Conservation (phyloP, 371 early-diverging fungal genomes). For the Syncephalastrum sp. region DNA sequence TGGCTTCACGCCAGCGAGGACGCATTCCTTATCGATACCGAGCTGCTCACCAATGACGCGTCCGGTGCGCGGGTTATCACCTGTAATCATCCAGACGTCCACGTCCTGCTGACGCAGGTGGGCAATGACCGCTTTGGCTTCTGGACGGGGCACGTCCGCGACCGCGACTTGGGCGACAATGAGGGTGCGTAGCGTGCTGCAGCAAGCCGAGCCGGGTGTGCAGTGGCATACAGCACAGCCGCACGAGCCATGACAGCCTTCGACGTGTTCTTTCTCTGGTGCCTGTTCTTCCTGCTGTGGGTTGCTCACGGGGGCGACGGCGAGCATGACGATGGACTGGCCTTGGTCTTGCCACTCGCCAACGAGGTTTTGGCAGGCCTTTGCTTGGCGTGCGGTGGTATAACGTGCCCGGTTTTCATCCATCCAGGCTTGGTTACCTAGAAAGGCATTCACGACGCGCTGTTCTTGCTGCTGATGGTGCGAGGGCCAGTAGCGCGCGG, state of each 20-base stretch:
- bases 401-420: constrained; percentile 59
- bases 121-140: constrained; percentile 45
- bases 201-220: constrained; percentile 36
- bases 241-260: constrained; percentile 43
- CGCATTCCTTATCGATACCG: constrained; percentile 53
- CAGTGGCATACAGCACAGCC: constrained; percentile 51
- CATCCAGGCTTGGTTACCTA: constrained; percentile 76
- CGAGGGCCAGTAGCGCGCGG: constrained; percentile 10
- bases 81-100: constrained; percentile 74
- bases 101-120: constrained; percentile 48
- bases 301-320: constrained; percentile 45
- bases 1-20: constrained; percentile 61
- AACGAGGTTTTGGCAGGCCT: constrained; percentile 24
- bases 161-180: constrained; percentile 56
- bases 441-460: constrained; percentile 52
- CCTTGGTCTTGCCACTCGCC: constrained; percentile 60
- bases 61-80: constrained; percentile 64
- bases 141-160: constrained; percentile 58
- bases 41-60: constrained; percentile 58
- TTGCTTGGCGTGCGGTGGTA: constrained; percentile 40
- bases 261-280: constrained; percentile 17
- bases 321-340: constrained; percentile 61
- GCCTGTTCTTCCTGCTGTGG: constrained; percentile 16
- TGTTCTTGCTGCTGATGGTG: constrained; percentile 26
- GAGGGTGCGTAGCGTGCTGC: constrained; percentile 36